phyloP scores from a whole-genome alignment of 1,284 basidiomycete genomes.

The Pseudozyma hubeiensis region DNA sequence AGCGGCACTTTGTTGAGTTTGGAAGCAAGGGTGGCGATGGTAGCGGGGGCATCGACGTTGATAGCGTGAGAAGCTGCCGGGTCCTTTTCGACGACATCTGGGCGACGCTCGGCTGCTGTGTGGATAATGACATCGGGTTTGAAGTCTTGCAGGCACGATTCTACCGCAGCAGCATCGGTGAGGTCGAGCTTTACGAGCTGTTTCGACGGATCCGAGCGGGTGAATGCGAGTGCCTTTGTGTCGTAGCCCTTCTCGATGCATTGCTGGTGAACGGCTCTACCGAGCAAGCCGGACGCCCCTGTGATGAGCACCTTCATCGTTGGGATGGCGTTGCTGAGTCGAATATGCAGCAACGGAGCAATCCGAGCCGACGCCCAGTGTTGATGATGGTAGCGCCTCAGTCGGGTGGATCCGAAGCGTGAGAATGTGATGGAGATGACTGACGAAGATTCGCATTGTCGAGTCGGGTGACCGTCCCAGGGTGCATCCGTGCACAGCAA shows the following conservation, averaged over 20 bases:
- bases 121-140: slow-evolving; percentile 71
- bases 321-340: background rate
- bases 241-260: slow-evolving; percentile 40
- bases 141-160: slow-evolving; percentile 67
- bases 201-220: slow-evolving; percentile 68
- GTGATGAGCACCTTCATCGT: slow-evolving; percentile 68
- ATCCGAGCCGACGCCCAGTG: background rate
- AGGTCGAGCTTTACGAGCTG: slow-evolving; percentile 71
- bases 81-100: slow-evolving; percentile 68
- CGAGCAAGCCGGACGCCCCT: slow-evolving; percentile 72
- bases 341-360: background rate
- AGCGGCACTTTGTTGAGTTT: slow-evolving; percentile 58
- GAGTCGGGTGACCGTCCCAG: slow-evolving; percentile 6
- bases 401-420: slow-evolving; percentile 7
- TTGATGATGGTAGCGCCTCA: background rate
- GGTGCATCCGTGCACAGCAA: slow-evolving; percentile 15
- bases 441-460: background rate
- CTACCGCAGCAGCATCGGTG: slow-evolving; percentile 69
- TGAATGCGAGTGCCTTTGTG: slow-evolving; percentile 68
- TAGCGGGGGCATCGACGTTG: slow-evolving; percentile 71
- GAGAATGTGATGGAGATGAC: background rate
- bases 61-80: slow-evolving; percentile 70
- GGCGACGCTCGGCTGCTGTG: slow-evolving; percentile 72
- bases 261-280: slow-evolving; percentile 69
- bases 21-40: slow-evolving; percentile 60